Evolutionary conservation across 108 stramenopile species (phyloP).

Genomic region (Skeletonema costatum): DNA sequence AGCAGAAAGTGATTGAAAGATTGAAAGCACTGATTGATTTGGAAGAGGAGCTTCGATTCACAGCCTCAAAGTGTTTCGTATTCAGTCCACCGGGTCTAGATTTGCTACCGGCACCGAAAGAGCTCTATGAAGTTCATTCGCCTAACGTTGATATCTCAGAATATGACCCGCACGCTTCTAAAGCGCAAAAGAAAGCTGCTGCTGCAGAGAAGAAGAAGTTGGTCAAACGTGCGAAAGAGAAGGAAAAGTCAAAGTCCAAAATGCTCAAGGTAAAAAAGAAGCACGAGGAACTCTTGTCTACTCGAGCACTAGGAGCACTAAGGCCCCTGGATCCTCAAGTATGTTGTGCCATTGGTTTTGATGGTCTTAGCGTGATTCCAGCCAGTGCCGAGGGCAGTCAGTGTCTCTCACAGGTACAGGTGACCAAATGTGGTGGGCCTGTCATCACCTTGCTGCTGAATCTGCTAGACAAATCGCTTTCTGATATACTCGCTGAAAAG

Average conservation of each 20-base stretch:
- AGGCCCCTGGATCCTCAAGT: slow-evolving; percentile 41
- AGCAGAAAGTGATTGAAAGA: slow-evolving; percentile 35
- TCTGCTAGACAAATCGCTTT: slow-evolving; percentile 27
- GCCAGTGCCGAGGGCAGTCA: slow-evolving; percentile 16
- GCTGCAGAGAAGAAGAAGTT: slow-evolving; percentile 18
- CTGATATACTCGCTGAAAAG: slow-evolving; percentile 22
- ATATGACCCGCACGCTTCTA: slow-evolving; percentile 17
- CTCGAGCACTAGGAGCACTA: slow-evolving; percentile 30
- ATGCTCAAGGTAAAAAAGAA: slow-evolving; percentile 30
- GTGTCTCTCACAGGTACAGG: slow-evolving; percentile 22
- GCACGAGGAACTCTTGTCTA: slow-evolving; percentile 29
- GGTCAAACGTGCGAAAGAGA: slow-evolving; percentile 28
- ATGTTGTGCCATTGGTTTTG: slow-evolving; percentile 51
- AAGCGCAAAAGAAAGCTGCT: slow-evolving; percentile 35
- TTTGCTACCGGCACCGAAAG: slow-evolving; percentile 30
- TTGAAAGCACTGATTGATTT: slow-evolving; percentile 41
- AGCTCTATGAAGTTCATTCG: slow-evolving; percentile 7
- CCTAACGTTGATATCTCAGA: background rate
- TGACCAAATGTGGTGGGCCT: slow-evolving; percentile 23
- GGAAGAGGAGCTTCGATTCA: slow-evolving; percentile 50
- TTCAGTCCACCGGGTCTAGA: slow-evolving; percentile 53
- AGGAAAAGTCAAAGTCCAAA: slow-evolving; percentile 35
- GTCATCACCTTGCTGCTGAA: slow-evolving; percentile 30
- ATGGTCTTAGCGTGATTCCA: slow-evolving; percentile 22
- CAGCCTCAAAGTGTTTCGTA: slow-evolving; percentile 32